Conservation (phyloP, 768 basidiomycete genomes). For the Mycena galericulata region DNA sequence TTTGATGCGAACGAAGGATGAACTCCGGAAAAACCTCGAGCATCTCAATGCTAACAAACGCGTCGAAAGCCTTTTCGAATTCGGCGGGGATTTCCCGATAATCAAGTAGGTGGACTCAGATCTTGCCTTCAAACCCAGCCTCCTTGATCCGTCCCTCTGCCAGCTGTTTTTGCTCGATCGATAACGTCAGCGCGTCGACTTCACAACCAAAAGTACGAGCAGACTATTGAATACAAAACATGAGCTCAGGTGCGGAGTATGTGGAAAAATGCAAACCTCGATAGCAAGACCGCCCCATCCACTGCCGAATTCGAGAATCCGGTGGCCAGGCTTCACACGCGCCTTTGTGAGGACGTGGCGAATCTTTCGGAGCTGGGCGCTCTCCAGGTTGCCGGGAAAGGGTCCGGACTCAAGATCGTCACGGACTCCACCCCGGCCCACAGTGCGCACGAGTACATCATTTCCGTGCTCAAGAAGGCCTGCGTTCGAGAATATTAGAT, state of each 20-base stretch:
- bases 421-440: constrained; percentile 65
- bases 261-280: too few species aligned
- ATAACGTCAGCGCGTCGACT: constrained; percentile 67
- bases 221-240: constrained; percentile 42
- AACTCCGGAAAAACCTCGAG: constrained; percentile 46
- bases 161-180: constrained; percentile 58
- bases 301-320: too few species aligned
- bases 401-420: constrained; percentile 53
- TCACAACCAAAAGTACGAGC: constrained; percentile 45
- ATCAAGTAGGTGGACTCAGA: constrained; percentile 65
- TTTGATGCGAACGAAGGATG: constrained; percentile 58
- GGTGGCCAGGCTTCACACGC: too few species aligned
- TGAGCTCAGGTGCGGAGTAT: constrained; percentile 34
- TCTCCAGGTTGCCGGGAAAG: constrained; percentile 24
- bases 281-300: too few species aligned
- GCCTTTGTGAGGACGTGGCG: too few species aligned
- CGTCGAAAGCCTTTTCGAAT: constrained; percentile 59
- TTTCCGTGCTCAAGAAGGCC: constrained; percentile 54
- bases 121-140: constrained; percentile 51
- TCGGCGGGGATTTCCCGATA: constrained; percentile 61
- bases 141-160: constrained; percentile 54
- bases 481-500: too few species aligned
- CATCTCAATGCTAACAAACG: constrained; percentile 56
- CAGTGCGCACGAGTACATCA: constrained; percentile 77
- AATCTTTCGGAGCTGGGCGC: constrained; percentile 44